These are phyloP conservation scores for Pseudogymnoascus sp. DNA, from an alignment of 2,329 filamentous ascomycete species.

Conservation along the genomic window DNA sequence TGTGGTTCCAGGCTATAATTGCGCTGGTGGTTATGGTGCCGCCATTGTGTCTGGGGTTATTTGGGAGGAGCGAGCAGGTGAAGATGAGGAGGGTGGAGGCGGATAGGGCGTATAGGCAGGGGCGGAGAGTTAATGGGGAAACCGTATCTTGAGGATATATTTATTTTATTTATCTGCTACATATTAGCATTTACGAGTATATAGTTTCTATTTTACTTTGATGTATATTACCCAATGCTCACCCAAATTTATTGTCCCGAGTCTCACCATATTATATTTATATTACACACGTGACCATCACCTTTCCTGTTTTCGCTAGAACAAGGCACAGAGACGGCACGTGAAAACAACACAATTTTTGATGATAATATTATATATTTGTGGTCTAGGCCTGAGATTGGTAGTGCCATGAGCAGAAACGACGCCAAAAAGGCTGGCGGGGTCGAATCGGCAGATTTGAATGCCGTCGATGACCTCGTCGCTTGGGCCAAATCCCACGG, in stretches of 20 bases:
- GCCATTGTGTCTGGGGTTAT: conserved; percentile 60
- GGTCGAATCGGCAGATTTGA: conserved; percentile 46
- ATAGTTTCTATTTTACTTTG: not conserved
- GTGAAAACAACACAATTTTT: not conserved
- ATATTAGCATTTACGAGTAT: not conserved
- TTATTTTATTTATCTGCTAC: not conserved
- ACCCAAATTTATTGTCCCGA: not conserved
- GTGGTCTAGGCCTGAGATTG: not conserved
- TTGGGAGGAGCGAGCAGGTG: conserved; percentile 51
- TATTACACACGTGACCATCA: not conserved
- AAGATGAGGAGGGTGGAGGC: conserved; percentile 40
- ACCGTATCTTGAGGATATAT: not conserved
- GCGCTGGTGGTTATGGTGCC: conserved; percentile 56
- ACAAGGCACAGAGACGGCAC: not conserved
- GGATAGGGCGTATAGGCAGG: conserved; percentile 17
- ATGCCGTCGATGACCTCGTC: conserved; percentile 35
- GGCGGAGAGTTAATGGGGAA: conserved; percentile 30
- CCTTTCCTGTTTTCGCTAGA: not conserved
- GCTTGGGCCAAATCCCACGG: conserved; percentile 41
- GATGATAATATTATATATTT: not conserved
- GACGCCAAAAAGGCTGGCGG: not conserved
- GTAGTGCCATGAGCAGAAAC: not conserved
- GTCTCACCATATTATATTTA: not conserved
- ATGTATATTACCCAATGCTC: not conserved
- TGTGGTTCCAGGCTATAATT: conserved; percentile 73